phyloP scores from a whole-genome alignment of 495 filamentous ascomycete species.

The Hypoxylon lienhwacheense region DNA sequence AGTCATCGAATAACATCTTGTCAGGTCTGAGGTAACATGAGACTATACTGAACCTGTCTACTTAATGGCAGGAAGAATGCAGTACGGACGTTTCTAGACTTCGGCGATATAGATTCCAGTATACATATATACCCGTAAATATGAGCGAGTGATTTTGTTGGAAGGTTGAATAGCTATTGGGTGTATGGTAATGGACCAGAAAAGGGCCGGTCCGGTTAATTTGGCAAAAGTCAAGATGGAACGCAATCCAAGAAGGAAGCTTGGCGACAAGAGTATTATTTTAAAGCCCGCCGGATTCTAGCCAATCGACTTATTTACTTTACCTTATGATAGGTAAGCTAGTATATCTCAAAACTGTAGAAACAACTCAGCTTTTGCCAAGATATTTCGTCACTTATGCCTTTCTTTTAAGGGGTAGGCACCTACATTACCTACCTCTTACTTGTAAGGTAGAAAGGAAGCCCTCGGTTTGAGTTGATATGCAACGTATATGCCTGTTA shows the following conservation, averaged over 20 bases:
- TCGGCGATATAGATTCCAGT: slow-evolving; percentile 27
- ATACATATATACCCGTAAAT: slow-evolving; percentile 19
- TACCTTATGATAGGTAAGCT: slow-evolving; percentile 19
- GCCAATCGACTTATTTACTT: slow-evolving; percentile 6
- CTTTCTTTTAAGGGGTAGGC: no score
- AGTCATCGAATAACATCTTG: slow-evolving; percentile 10
- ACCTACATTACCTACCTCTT: no score
- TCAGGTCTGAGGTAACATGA: slow-evolving; percentile 10
- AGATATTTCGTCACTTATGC: no score
- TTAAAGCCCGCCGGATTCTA: background rate
- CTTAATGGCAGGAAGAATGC: slow-evolving; percentile 1
- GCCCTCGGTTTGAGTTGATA: no score
- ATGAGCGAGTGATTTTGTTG: background rate
- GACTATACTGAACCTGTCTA: background rate
- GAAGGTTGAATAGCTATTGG: slow-evolving; percentile 10
- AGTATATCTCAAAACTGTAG: no score
- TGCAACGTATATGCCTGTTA: no score
- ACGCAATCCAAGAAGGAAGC: slow-evolving; percentile 14
- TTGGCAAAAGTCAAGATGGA: slow-evolving; percentile 35
- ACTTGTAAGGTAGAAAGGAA: no score
- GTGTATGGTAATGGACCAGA: slow-evolving; percentile 11
- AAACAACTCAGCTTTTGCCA: no score
- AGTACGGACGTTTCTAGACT: slow-evolving; percentile 13
- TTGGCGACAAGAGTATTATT: slow-evolving; percentile 3
- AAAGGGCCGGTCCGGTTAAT: slow-evolving; percentile 33